Evolutionary conservation across 108 stramenopile species (phyloP).

Genomic region (Nitzschia sp.): DNA sequence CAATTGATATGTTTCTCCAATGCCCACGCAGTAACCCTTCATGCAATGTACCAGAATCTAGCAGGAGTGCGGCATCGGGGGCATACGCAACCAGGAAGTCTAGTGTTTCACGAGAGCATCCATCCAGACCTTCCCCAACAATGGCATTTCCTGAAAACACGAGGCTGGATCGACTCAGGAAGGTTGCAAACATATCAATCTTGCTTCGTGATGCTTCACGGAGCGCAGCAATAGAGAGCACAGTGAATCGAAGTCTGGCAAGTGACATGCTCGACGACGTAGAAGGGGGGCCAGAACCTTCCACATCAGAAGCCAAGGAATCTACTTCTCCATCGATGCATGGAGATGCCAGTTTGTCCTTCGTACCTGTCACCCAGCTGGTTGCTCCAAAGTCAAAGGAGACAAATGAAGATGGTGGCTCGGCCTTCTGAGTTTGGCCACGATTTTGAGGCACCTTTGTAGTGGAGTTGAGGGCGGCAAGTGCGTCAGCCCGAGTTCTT

Average conservation of each 20-base stretch:
- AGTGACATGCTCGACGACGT: constrained; percentile 64
- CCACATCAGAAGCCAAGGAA: constrained; percentile 41
- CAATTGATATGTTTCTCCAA: constrained; percentile 38
- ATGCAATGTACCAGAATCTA: constrained; percentile 51
- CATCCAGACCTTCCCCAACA: constrained; percentile 74
- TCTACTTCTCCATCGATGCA: constrained; percentile 4
- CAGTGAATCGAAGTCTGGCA: constrained; percentile 67
- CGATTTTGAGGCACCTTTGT: background rate
- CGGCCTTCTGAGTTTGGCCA: background rate
- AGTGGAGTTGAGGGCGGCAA: constrained; percentile 47
- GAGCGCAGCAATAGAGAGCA: constrained; percentile 70
- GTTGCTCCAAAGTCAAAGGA: constrained; percentile 23
- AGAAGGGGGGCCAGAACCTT: constrained; percentile 54
- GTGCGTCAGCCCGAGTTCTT: constrained; percentile 56
- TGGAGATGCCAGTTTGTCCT: constrained; percentile 9
- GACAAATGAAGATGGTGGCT: background rate
- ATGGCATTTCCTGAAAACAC: constrained; percentile 59
- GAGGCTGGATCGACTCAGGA: constrained; percentile 61
- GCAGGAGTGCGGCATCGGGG: constrained; percentile 59
- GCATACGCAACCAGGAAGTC: constrained; percentile 73
- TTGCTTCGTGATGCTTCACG: constrained; percentile 70
- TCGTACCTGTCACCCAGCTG: constrained; percentile 6
- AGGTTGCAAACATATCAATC: constrained; percentile 42
- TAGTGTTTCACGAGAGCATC: constrained; percentile 67
- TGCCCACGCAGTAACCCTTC: constrained; percentile 37